Evolutionary conservation across 176 grass and related monocot genomes (phyloP), one percentile per base, ranked within the genome.

Genomic region (Oryza brachyantha): DNA sequence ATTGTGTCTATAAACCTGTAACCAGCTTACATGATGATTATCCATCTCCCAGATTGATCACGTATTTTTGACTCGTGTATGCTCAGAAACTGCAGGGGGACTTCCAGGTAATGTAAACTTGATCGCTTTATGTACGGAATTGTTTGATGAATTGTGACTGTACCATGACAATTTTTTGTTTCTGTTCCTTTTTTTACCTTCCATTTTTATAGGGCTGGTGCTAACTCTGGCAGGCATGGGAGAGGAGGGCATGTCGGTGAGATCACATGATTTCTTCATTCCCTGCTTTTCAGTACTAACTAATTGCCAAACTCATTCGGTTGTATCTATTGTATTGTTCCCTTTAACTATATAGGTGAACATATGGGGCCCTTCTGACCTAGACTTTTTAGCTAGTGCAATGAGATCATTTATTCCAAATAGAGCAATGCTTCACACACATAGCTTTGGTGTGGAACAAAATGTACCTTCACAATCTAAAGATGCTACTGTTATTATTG

Each of bases 71-170:
- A 92, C 95, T 66, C 89, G 92, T 10, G 95, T 98, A 28, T 98
- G 95, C 90, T 98, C 95, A 79, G 95, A 98, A 86, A 98, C 95
- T 84, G 95, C 92, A 86, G 95, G 95, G 37, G 95, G 95, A 22
- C 91, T 98, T 92, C 95, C 95, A 87, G 95, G 95, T 90, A 88
- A 77, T 39, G 39, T 2, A 12, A 84, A 66, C 61, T 41, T 79
- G 14, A 73, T 32, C 45, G 34, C 68, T 64, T 66, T 74, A 38
- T 64, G 35, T 72, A 58, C 55, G 46, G 43, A 58, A 41, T 74
- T 73, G 2, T 72, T 62, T 19, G 62, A 69, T 52, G 41, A 59
- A 78, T 13, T 79, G 57, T 46, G 75, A 40, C 67, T 83, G 67
- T 46, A 74, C 19, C 31, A 66, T 88, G 72, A 81, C 70, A 35